phyloP scores from a whole-genome alignment of 768 basidiomycete genomes.

The Tulasnella sp. region DNA sequence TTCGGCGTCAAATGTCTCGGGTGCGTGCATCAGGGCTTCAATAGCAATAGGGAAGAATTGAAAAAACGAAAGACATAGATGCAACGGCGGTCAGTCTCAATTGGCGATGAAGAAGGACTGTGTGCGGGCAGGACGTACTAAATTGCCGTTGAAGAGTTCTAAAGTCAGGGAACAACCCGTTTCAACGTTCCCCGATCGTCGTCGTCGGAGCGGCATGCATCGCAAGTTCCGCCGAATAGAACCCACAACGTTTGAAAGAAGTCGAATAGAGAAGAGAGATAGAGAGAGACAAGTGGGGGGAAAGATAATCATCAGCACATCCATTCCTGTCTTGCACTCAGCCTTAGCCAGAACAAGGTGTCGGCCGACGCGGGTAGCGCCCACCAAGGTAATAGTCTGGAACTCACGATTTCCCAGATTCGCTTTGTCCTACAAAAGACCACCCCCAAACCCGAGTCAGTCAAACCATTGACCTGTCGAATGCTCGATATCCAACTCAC shows the following conservation, averaged over 20 bases:
- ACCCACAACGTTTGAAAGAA: neutral
- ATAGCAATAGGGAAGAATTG: slow-evolving; percentile 34
- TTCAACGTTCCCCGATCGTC: no score
- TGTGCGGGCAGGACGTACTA: neutral
- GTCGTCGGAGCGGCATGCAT: no score
- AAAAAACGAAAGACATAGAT: neutral
- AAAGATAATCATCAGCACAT: neutral
- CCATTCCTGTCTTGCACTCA: neutral
- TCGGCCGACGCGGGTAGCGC: slow-evolving; percentile 29
- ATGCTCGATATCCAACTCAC: no score
- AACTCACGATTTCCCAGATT: slow-evolving; percentile 14
- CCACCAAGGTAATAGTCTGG: neutral
- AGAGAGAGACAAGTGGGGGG: neutral
- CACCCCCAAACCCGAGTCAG: slow-evolving; percentile 31
- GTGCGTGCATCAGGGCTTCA: slow-evolving; percentile 68
- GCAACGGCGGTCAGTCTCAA: neutral
- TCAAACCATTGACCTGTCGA: slow-evolving; percentile 70
- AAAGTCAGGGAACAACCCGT: neutral
- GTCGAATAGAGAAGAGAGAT: neutral
- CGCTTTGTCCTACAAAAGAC: slow-evolving; percentile 21
- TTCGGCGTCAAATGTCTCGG: slow-evolving; percentile 68
- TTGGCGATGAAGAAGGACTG: neutral
- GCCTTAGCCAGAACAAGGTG: slow-evolving; percentile 26
- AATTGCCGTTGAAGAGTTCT: slow-evolving; percentile 5
- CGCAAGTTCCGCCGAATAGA: neutral